Conservation (phyloP, 2,329 filamentous ascomycete species). For the Nigrospora oryzae region DNA sequence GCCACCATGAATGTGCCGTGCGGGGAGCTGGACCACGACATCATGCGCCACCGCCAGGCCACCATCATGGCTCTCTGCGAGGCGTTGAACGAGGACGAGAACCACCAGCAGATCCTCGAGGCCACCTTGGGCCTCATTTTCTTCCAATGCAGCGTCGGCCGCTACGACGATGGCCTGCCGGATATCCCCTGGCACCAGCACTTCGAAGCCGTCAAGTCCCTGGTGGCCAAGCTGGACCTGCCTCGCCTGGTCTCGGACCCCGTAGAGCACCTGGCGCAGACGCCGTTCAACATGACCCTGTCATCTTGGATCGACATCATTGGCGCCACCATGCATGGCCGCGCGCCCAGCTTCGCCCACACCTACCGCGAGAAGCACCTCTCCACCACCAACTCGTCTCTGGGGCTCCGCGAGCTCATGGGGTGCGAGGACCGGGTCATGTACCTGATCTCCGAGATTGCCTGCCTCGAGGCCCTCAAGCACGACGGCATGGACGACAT, state of each 20-base stretch:
- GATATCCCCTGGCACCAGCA: conserved; percentile 97
- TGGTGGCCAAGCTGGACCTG: conserved; percentile 79
- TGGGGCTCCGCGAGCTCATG: conserved; percentile 87
- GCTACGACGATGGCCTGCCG: conserved; percentile 73
- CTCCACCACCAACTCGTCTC: conserved; percentile 48
- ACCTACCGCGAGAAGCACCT: conserved; percentile 94
- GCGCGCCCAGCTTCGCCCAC: conserved; percentile 80
- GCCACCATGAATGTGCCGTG: conserved; percentile 57
- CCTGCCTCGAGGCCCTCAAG: conserved; percentile 88
- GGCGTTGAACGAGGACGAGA: conserved; percentile 67
- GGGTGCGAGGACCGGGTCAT: conserved; percentile 95
- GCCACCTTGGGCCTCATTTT: conserved; percentile 92
- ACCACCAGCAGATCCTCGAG: conserved; percentile 84
- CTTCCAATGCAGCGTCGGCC: conserved; percentile 87
- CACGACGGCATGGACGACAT: conserved; percentile 75
- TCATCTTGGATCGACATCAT: conserved; percentile 96
- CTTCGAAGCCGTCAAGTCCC: conserved; percentile 80
- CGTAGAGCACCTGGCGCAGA: conserved; percentile 50
- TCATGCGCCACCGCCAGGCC: conserved; percentile 83
- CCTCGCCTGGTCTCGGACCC: conserved; percentile 57
- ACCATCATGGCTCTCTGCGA: conserved; percentile 82
- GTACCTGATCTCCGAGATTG: conserved; percentile 96
- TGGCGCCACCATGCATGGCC: conserved; percentile 83
- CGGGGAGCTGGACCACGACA: conserved; percentile 78
- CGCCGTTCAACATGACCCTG: conserved; percentile 92